Evolutionary conservation across 2,329 filamentous ascomycete genomes (phyloP).

Genomic region (Neophaeococcomyces mojaviensis): DNA sequence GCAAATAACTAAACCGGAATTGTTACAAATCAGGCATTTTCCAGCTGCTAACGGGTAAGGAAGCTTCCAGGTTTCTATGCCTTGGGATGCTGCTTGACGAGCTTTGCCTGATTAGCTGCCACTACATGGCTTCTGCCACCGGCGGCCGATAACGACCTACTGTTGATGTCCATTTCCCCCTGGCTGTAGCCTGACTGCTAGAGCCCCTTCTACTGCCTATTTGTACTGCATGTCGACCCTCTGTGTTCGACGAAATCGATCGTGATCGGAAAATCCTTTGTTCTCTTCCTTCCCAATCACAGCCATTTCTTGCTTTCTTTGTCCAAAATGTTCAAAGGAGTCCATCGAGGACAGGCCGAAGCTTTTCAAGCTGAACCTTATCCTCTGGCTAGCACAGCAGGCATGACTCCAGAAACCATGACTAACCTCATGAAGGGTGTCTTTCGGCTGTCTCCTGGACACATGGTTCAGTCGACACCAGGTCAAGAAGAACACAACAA

Average conservation of each 20-base stretch:
- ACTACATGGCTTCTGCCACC: neutral
- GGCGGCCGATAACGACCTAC: neutral
- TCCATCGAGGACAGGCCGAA: constrained; percentile 2
- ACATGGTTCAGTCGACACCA: neutral
- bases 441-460: neutral
- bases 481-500: neutral
- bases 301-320: neutral
- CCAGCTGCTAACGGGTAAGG: no score
- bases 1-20: no score
- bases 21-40: no score
- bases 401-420: neutral
- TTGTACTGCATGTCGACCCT: neutral
- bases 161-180: neutral
- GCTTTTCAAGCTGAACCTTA: neutral
- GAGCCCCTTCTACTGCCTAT: neutral
- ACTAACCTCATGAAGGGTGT: constrained; percentile 5
- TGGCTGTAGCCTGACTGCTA: neutral
- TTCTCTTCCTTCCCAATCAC: neutral
- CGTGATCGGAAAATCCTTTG: neutral
- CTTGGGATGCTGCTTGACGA: neutral
- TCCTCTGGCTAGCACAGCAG: neutral
- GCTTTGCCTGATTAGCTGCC: no score
- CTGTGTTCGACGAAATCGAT: neutral
- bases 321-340: constrained; percentile 4
- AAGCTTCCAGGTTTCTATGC: no score